phyloP scores from a whole-genome alignment of 2,329 filamentous ascomycete species.

The Diaporthe sp. region DNA sequence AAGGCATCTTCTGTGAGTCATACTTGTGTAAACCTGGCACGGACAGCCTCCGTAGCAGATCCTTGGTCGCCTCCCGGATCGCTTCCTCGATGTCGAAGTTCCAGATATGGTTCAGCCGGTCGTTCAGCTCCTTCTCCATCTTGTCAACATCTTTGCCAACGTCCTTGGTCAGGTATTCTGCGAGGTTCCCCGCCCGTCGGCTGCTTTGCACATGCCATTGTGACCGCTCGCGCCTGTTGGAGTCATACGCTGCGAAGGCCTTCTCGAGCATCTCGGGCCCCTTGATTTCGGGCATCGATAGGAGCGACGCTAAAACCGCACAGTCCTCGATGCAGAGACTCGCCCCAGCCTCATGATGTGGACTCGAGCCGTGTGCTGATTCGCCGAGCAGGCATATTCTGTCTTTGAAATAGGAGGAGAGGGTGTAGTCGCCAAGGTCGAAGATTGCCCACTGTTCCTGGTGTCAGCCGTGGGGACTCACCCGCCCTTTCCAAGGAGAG shows the following conservation, averaged over 20 bases:
- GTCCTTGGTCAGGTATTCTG: constrained; percentile 55
- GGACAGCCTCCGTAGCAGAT: constrained; percentile 23
- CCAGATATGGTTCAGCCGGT: constrained; percentile 31
- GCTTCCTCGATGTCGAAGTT: constrained; percentile 27
- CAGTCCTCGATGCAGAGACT: constrained; percentile 68
- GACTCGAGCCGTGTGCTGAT: constrained; percentile 71
- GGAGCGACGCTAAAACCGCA: constrained; percentile 54
- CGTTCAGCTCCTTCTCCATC: constrained; percentile 41
- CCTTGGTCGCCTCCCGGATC: constrained; percentile 31
- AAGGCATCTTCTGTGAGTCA: constrained; percentile 34
- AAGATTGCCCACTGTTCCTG: constrained; percentile 56
- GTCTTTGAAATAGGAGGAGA: constrained; percentile 53
- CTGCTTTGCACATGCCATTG: constrained; percentile 63
- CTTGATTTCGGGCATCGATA: constrained; percentile 53
- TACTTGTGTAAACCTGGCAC: constrained; percentile 26
- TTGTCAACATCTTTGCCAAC: constrained; percentile 48
- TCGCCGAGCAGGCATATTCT: constrained; percentile 66
- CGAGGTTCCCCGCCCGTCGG: constrained; percentile 53
- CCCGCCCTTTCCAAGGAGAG: not conserved
- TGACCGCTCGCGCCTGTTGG: constrained; percentile 56
- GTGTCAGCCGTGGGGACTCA: not conserved
- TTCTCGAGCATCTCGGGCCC: constrained; percentile 48
- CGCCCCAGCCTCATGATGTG: constrained; percentile 68
- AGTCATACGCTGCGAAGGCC: constrained; percentile 63
- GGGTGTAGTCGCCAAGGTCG: constrained; percentile 55